phyloP scores from a whole-genome alignment of 2,329 filamentous ascomycete genomes.

The Thielaviopsis euricoi region DNA sequence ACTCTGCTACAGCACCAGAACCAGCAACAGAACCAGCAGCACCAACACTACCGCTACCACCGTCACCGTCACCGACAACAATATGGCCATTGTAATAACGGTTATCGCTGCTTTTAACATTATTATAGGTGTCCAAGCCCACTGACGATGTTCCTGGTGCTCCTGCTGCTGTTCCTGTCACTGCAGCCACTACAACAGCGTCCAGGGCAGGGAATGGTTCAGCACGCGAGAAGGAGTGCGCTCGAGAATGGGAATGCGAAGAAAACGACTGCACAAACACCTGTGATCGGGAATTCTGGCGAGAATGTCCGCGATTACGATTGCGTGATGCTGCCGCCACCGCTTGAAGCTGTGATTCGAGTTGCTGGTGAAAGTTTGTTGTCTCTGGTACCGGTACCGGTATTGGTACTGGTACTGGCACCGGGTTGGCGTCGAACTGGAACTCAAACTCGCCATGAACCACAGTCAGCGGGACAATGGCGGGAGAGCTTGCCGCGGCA shows the following conservation, averaged over 20 bases:
- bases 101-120: background rate
- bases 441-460: background rate
- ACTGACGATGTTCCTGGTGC: background rate
- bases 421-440: background rate
- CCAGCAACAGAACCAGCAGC: too few relatives aligned
- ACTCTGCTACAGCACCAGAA: background rate
- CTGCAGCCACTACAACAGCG: background rate
- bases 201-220: constrained; percentile 7
- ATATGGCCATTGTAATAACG: too few relatives aligned
- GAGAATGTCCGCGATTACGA: constrained; percentile 5
- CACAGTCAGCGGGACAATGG: background rate
- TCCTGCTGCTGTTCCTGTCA: background rate
- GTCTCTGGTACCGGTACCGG: background rate
- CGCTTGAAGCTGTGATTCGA: background rate
- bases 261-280: background rate
- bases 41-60: background rate
- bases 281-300: constrained; percentile 5
- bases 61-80: background rate
- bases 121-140: background rate
- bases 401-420: background rate
- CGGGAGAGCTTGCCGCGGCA: background rate
- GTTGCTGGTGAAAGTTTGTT: background rate
- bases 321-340: too few relatives aligned
- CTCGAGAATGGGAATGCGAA: background rate
- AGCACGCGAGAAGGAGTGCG: constrained; percentile 7